Percentiles rank a stretch among this genome's conserved stretches.
These are phyloP conservation scores for Carallia pectinifolia DNA, from an alignment of 345 rosid genomes.

Conservation along the genomic window DNA sequence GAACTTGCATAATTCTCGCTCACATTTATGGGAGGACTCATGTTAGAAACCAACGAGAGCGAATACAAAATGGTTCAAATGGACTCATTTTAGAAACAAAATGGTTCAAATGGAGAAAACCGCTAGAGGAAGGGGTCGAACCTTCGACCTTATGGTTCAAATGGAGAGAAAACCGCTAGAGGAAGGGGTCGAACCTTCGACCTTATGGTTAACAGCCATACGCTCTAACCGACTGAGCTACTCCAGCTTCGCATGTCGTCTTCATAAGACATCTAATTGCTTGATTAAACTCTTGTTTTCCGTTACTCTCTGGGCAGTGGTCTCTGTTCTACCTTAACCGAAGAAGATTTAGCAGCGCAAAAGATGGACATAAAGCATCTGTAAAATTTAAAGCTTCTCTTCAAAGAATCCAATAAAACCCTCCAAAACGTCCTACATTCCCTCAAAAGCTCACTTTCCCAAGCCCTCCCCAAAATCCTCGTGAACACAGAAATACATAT, in stretches of 20 bases:
- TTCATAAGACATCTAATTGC: constrained; percentile 21
- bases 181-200: constrained; percentile 8
- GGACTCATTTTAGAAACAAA: too few relatives aligned
- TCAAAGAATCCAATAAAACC: too few relatives aligned
- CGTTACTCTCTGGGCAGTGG: too few relatives aligned
- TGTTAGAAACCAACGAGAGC: too few relatives aligned
- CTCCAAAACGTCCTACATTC: too few relatives aligned
- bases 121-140: constrained; percentile 8
- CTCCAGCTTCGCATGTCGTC: constrained; percentile 13
- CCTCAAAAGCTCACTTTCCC: too few relatives aligned
- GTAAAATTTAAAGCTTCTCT: too few relatives aligned
- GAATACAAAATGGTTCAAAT: too few relatives aligned
- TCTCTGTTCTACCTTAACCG: constrained; percentile 13
- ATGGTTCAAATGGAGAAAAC: too few relatives aligned
- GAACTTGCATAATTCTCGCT: too few relatives aligned
- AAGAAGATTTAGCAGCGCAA: background rate
- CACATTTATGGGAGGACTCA: too few relatives aligned
- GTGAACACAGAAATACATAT: background rate
- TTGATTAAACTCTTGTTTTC: too few relatives aligned
- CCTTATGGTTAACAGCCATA: constrained; percentile 8
- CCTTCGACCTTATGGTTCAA: constrained; percentile 6
- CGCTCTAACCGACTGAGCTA: constrained; percentile 4
- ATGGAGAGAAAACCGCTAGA: background rate
- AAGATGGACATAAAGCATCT: background rate
- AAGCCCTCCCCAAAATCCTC: constrained; percentile 17